These are phyloP conservation scores for Brassica incana DNA, from an alignment of 345 rosid species.

Conservation along the genomic window DNA sequence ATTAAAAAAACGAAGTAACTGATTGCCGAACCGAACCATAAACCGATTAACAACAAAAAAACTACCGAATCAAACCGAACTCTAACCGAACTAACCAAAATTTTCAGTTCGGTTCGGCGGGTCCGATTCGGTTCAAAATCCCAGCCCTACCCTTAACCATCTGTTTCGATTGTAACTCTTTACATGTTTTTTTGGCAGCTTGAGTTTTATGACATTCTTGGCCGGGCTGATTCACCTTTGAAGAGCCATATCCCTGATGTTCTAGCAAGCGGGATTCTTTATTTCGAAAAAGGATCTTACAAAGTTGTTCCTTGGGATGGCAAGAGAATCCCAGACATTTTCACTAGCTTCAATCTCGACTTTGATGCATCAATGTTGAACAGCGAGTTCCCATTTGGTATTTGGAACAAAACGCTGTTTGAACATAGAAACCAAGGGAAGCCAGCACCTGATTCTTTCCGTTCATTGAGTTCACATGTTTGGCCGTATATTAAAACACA, in stretches of 20 bases:
- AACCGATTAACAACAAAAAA: too few species aligned
- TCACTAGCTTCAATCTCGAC: constrained; percentile 49
- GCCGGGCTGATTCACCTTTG: constrained; percentile 55
- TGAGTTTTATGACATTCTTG: constrained; percentile 65
- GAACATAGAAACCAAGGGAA: constrained; percentile 57
- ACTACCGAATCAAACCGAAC: too few species aligned
- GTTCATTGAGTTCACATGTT: constrained; percentile 46
- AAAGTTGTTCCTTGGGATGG: constrained; percentile 84
- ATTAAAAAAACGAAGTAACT: too few species aligned
- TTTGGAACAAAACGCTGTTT: constrained; percentile 71
- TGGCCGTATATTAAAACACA: constrained; percentile 87
- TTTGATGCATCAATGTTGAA: constrained; percentile 42
- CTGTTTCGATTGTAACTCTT: constrained; percentile 29
- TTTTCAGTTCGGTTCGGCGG: too few species aligned
- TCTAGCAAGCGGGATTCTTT: constrained; percentile 75
- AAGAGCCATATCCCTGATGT: constrained; percentile 67
- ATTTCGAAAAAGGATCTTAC: constrained; percentile 62
- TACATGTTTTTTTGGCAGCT: constrained; percentile 54
- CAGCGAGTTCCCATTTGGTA: constrained; percentile 63
- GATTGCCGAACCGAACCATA: too few species aligned
- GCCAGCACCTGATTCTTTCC: constrained; percentile 37
- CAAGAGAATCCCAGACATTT: constrained; percentile 63
- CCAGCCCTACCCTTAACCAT: not conserved
- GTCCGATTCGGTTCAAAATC: too few species aligned
- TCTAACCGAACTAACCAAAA: too few species aligned